Conservation (phyloP, 2,329 filamentous ascomycete genomes). For the Fusarium anthophilum region DNA sequence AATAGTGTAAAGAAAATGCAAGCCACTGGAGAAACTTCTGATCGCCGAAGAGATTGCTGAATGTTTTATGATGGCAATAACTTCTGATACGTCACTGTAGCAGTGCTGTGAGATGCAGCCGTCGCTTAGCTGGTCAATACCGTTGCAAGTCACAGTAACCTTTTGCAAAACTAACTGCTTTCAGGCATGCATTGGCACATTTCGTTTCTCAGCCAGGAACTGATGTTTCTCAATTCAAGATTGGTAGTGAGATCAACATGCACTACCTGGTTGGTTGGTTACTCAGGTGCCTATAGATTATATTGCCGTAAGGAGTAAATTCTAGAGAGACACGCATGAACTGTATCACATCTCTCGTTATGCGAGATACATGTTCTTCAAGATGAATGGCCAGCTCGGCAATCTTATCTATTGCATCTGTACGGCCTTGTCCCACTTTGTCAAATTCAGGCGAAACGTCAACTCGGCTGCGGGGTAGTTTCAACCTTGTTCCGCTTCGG, state of each 20-base stretch:
- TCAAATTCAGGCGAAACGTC: neutral
- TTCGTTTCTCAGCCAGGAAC: neutral
- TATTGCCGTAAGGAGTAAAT: neutral
- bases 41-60: neutral
- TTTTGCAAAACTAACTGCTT: neutral
- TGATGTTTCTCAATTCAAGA: neutral
- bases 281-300: neutral
- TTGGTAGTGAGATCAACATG: neutral
- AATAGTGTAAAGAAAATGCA: neutral
- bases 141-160: neutral
- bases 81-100: neutral
- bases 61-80: too few species aligned
- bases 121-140: neutral
- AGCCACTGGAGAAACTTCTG: neutral
- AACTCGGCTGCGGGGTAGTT: neutral
- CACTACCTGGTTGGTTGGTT: neutral
- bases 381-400: neutral
- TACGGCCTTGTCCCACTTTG: neutral
- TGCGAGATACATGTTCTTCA: neutral
- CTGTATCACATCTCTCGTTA: neutral
- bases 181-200: rapidly evolving
- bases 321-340: neutral
- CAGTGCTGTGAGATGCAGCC: neutral
- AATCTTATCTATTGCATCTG: neutral
- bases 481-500: neutral